Evolutionary conservation across 2,329 filamentous ascomycete genomes (phyloP), one percentile per base, ranked within the genome.

Genomic region (Tolypocladium ovalisporum): DNA sequence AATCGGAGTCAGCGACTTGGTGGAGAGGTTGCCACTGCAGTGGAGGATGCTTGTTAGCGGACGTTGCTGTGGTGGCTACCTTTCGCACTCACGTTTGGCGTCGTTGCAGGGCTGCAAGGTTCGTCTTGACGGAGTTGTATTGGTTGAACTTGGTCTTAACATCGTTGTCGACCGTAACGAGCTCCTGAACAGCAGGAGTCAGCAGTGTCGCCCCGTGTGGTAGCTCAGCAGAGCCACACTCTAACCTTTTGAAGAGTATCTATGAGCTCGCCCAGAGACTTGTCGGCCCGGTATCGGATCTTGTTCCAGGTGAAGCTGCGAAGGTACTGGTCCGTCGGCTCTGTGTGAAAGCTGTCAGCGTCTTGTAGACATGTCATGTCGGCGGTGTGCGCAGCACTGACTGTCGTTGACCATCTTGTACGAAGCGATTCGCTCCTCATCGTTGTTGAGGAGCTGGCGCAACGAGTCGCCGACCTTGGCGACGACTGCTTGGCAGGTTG

Each of bases 351-450:
- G 61, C 61, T 42, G 63, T 71, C 63, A 73, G 66, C 56, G 55
- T 55, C 39, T 34, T 36, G 24, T n/a, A n/a, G 17, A 34, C 6
- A 17, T 8, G 22, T 32, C 24, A 24, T n/a, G n/a, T n/a, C n/a
- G n/a, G n/a, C n/a, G 47, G 8, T 36, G 27, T 17, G 24, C 40
- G 58, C 59, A 37, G 52, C 54, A 66, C 88, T 71, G 76, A 95
- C 91, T 95, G 70, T 97, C 90, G 70, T 96, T 96, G 71, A 97
- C 92, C 68, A 86, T 88, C 80, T 96, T 96, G 76, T 96, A 90
- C 72, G 91, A 84, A 56, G 86, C 82, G 59, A 90, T 83, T 76
- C 91, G 90, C 63, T 86, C 86, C 68, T 93, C 89, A 67, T 93
- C 89, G 54, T 88, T 89, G 61, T 93, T 89, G 52, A 97, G 82